A percentile compares a stretch with the other conserved stretches of the same genome.
These are phyloP conservation scores for Lagerstroemia speciosa DNA, from an alignment of 345 rosid genomes.

Conservation along the genomic window DNA sequence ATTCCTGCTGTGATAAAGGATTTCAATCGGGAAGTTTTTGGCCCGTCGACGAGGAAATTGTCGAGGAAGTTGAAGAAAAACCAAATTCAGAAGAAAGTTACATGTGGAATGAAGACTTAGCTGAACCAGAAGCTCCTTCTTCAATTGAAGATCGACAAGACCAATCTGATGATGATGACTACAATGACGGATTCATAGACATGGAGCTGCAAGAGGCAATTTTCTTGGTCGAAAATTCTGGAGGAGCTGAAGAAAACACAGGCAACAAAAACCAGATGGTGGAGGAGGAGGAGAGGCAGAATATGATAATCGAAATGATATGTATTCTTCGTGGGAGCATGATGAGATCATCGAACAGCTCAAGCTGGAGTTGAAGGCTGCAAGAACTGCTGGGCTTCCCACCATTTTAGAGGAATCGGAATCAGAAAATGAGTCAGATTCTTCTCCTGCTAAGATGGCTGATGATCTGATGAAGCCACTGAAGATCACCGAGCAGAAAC, in stretches of 20 bases:
- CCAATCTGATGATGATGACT: conserved; percentile 32
- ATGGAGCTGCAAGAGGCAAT: conserved; percentile 21
- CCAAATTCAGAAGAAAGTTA: not conserved
- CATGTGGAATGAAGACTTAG: not conserved
- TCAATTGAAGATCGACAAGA: not conserved
- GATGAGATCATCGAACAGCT: conserved; percentile 55
- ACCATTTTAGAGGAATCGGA: conserved; percentile 76
- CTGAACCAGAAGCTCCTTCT: not conserved
- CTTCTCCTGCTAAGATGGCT: conserved; percentile 11
- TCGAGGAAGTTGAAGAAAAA: conserved; percentile 2
- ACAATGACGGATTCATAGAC: conserved; percentile 45
- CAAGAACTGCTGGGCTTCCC: conserved; percentile 71
- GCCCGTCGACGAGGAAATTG: not conserved
- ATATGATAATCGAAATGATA: conserved; percentile 14
- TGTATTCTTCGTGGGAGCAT: conserved; percentile 33
- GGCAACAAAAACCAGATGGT: conserved; percentile 9
- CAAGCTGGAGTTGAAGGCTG: conserved; percentile 46
- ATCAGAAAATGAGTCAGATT: conserved; percentile 7
- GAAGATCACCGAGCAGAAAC: conserved; percentile 41
- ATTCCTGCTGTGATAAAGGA: not conserved
- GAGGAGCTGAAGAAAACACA: conserved; percentile 6
- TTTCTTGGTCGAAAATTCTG: conserved; percentile 5
- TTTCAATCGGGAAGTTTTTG: not conserved
- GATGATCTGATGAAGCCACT: conserved; percentile 36
- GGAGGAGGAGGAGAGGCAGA: not conserved